Base-by-base conservation (phyloP, 192 early-diverging fungal species). In the Backusella psychrophila region DNA sequence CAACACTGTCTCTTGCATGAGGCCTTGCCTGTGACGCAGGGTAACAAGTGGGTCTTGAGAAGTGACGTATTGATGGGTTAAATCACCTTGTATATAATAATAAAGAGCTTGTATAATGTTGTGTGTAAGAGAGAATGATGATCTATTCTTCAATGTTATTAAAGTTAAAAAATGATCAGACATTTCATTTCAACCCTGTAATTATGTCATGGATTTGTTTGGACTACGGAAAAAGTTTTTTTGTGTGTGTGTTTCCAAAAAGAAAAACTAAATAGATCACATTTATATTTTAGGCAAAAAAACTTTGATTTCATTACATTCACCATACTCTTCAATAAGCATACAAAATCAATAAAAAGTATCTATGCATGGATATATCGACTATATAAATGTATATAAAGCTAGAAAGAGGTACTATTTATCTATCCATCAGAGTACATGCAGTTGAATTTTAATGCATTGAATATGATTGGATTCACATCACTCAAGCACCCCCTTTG, bases 1-100 rank as follows among this genome's bases (percentile, higher is more conserved):
- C 41, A 75, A 21, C 31, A 80, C 42, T 86, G 85, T 56, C 41
- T 86, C 15, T 75, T 86, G 42, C 85, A 86, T 52, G 85, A 86
- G 66, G 85, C 72, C 6, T 75, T 77, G 75, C 78, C 79, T 33
- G 82, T 86, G 3, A 83, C 72, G 12, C 52, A 66, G 33, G 85
- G 85, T 0, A 56, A 52, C 15, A 86, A 86, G 71, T 86, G 81
- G 80, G 82, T 86, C 0, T 12, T 86, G 8, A 66, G 85, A 46
- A 84, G 80, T 67, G 85, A 86, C 70, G 74, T 86, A 12, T 29
- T 84, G 44, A 72, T 84, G n/a, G 53, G 69, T 0, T 84, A 71
- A 69, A 70, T 41, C 0, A 38, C 3, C 7, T 26, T 26, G 29
- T 36, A 14, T 38, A 63, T 14, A 14, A 63, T 23, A 63, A 63